Percentiles rank a stretch among this genome's conserved stretches.
Conservation (phyloP, 192 early-diverging fungal genomes). For the Physocladia obscura region DNA sequence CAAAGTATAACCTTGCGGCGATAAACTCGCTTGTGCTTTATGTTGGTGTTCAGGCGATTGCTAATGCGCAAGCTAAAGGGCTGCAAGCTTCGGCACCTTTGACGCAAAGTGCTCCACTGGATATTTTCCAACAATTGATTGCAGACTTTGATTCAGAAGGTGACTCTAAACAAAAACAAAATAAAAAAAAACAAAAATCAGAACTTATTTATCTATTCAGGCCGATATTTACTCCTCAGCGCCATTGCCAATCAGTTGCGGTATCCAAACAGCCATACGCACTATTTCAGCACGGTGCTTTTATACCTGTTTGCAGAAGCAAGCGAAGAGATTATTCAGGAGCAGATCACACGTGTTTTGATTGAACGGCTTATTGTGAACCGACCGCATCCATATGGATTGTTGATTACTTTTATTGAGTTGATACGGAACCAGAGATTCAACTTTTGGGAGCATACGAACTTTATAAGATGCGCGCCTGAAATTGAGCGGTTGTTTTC, state of each 20-base stretch:
- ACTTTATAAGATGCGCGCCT: conserved; percentile 66
- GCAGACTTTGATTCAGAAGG: conserved; percentile 76
- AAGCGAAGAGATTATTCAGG: conserved; percentile 78
- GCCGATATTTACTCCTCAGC: conserved; percentile 84
- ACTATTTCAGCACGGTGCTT: conserved; percentile 87
- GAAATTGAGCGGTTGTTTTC: conserved; percentile 81
- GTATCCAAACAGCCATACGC: conserved; percentile 96
- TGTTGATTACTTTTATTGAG: conserved; percentile 96
- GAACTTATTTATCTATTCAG: conserved; percentile 36
- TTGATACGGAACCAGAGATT: conserved; percentile 87
- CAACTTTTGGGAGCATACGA: conserved; percentile 72
- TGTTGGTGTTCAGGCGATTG: conserved; percentile 78
- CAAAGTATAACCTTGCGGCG: conserved; percentile 73
- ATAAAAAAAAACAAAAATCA: conserved; percentile 1
- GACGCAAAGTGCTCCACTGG: conserved; percentile 63
- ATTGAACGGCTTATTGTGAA: conserved; percentile 94
- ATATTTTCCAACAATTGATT: conserved; percentile 79
- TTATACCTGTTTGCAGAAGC: conserved; percentile 83
- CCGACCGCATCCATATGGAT: conserved; percentile 95
- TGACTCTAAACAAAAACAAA: conserved; percentile 25
- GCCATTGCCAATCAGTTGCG: conserved; percentile 95
- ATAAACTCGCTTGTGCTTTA: conserved; percentile 90
- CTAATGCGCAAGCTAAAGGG: conserved; percentile 40
- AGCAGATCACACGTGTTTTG: conserved; percentile 93
- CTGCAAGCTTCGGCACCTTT: conserved; percentile 33